phyloP scores from a whole-genome alignment of 306 rosid species.

The Prunus mira region DNA sequence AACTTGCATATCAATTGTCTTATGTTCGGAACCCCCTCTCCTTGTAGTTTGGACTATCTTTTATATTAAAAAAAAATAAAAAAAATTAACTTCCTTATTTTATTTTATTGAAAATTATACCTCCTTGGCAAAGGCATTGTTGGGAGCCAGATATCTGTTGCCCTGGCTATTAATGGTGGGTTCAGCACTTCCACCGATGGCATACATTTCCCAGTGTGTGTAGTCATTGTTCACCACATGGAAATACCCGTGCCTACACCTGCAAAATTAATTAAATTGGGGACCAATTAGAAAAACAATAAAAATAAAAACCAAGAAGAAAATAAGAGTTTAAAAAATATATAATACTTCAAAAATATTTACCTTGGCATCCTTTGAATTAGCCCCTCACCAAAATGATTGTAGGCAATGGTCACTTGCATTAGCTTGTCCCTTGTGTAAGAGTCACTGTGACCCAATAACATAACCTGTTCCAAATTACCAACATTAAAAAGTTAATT shows the following conservation, averaged over 20 bases:
- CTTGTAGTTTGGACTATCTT: too few relatives aligned
- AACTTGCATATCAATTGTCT: too few relatives aligned
- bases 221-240: conserved; percentile 98
- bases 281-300: background rate
- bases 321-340: background rate
- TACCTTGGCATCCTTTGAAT: conserved; percentile 99
- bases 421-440: conserved; percentile 78
- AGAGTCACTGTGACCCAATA: conserved; percentile 92
- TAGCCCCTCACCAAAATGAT: conserved; percentile 97
- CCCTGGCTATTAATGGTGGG: conserved; percentile 99
- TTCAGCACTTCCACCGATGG: conserved; percentile 95
- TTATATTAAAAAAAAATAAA: too few relatives aligned
- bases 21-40: too few relatives aligned
- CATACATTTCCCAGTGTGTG: conserved; percentile 98
- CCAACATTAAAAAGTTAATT: background rate
- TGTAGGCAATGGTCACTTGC: conserved; percentile 98
- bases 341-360: background rate
- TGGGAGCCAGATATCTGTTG: conserved; percentile 91
- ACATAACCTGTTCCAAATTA: conserved; percentile 60
- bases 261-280: conserved; percentile 35
- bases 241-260: conserved; percentile 97
- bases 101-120: conserved; percentile 24
- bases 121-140: conserved; percentile 78
- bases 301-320: background rate
- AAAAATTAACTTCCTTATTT: background rate